These are phyloP conservation scores for Mycena haematopus DNA, from an alignment of 768 basidiomycete genomes.

Conservation along the genomic window DNA sequence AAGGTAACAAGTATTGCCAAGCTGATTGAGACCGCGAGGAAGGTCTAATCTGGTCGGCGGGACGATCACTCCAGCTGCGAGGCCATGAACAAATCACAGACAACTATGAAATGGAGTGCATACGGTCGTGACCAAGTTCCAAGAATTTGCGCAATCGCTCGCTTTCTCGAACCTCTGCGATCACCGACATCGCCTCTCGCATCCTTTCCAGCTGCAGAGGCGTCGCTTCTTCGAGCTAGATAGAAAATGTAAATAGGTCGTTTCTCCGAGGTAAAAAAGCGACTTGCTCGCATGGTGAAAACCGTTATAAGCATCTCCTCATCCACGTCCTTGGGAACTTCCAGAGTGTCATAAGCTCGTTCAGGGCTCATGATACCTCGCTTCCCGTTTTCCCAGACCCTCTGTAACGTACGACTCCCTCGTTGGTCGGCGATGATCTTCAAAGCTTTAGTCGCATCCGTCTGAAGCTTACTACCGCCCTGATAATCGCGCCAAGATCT, in stretches of 20 bases:
- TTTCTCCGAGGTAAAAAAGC: constrained; percentile 4
- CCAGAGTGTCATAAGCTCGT: constrained; percentile 74
- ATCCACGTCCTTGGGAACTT: constrained; percentile 72
- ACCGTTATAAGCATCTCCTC: constrained; percentile 81
- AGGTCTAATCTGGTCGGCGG: constrained; percentile 63
- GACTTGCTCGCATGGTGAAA: constrained; percentile 69
- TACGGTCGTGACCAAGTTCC: constrained; percentile 76
- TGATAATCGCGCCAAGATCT: constrained; percentile 60
- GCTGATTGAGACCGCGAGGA: constrained; percentile 86
- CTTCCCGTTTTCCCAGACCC: constrained; percentile 60
- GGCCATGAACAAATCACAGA: constrained; percentile 1
- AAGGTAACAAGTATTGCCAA: constrained; percentile 88
- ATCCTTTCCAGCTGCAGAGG: constrained; percentile 71
- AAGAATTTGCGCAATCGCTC: constrained; percentile 70
- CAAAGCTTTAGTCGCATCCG: constrained; percentile 71
- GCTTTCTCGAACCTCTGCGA: constrained; percentile 79
- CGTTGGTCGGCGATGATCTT: constrained; percentile 70
- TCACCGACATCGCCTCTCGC: constrained; percentile 73
- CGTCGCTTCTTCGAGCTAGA: constrained; percentile 69
- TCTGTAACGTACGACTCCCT: constrained; percentile 55
- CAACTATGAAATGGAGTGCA: constrained; percentile 39
- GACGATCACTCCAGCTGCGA: constrained; percentile 68
- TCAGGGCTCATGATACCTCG: constrained; percentile 68
- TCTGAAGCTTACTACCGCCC: constrained; percentile 53
- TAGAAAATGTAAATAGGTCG: constrained; percentile 20